Evolutionary conservation across 2,329 filamentous ascomycete genomes (phyloP), one percentile per base, ranked within the genome.

Genomic region (Neoarthrinium moseri): DNA sequence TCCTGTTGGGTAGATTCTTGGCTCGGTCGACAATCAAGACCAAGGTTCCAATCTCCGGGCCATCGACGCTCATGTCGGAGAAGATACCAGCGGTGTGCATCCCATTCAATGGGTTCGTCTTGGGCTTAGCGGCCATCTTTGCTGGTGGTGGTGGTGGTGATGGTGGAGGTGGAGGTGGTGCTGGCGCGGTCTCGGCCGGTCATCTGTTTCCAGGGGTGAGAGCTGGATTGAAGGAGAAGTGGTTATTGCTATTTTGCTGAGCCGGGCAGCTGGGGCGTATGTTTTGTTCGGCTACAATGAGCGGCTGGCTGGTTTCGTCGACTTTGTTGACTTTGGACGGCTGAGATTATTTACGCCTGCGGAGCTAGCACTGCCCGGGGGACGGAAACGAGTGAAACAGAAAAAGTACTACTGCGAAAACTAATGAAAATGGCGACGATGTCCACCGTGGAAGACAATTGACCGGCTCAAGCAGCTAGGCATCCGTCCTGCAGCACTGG

Each of bases 1-100:
- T 95, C 57, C 91, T 76, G 70, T 99, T 99, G 41, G 94, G 94
- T 56, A 99, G 73, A 66, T 99, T 99, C 80, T 96, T 97, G 43
- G 91, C 94, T 56, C 91, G 82, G 71, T 99, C 94, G 60, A 97
- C 83, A 59, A 99, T 86, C 47, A 91, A 80, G 37, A 99, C 90
- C 56, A 99, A 75, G 2, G 91, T 97, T 56, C 94, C 94, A 60
- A 99, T 96, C 49, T 89, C 78, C 4, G 94, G 92, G 1, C 94
- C 94, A 65, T 97, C 92, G 47, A 95, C 81, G 17, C 85, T 89
- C 85, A 95, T 91, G 70, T 96, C 91, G 40, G 91, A 88, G 69
- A 89, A 96, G 65, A 96, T 96, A 62, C 92, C 92, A 4, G 92
- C 87, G 21, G 91, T 90, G 71, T 96, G 91, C 61, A 82, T 81